Evolutionary conservation across 495 filamentous ascomycete species (phyloP).

Genomic region (Filosporella fistucella): DNA sequence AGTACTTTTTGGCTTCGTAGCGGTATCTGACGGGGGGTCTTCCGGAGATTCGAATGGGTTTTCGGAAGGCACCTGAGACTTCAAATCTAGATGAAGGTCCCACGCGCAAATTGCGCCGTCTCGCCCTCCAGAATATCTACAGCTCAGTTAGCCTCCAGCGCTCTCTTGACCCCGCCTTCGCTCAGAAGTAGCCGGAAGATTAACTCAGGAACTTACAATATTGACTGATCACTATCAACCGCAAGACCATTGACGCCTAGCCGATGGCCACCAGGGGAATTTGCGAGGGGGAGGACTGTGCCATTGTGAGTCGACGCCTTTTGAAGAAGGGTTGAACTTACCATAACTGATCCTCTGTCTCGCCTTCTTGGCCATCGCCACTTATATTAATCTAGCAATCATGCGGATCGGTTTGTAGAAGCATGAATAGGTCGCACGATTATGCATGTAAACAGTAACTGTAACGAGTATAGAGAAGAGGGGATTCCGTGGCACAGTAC

Average conservation of each 20-base stretch:
- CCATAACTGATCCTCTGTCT: conserved; percentile 65
- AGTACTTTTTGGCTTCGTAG: conserved; percentile 31
- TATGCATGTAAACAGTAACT: conserved; percentile 5
- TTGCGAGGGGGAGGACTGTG: conserved; percentile 87
- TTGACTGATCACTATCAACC: conserved; percentile 76
- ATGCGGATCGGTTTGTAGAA: conserved; percentile 6
- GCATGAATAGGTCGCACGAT: conserved; percentile 3
- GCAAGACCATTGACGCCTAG: conserved; percentile 92
- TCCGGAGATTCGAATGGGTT: conserved; percentile 31
- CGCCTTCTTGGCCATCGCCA: conserved; percentile 41
- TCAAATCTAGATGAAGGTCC: conserved; percentile 62
- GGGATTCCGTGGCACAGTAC: too few relatives aligned
- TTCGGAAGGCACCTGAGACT: conserved; percentile 19
- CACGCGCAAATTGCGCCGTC: conserved; percentile 96
- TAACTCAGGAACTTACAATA: conserved; percentile 61
- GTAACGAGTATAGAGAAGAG: too few relatives aligned
- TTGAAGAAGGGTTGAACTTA: conserved; percentile 29
- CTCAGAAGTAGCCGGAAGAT: conserved; percentile 8
- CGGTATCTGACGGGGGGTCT: conserved; percentile 24
- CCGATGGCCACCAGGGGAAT: conserved; percentile 85
- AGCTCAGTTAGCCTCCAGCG: conserved; percentile 2
- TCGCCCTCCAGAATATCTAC: conserved; percentile 89
- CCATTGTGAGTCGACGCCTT: background rate
- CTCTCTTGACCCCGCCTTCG: conserved; percentile 1
- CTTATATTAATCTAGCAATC: conserved; percentile 8